Base-by-base conservation (phyloP, 257 asterid genomes). In the Solanum clarkiae region DNA sequence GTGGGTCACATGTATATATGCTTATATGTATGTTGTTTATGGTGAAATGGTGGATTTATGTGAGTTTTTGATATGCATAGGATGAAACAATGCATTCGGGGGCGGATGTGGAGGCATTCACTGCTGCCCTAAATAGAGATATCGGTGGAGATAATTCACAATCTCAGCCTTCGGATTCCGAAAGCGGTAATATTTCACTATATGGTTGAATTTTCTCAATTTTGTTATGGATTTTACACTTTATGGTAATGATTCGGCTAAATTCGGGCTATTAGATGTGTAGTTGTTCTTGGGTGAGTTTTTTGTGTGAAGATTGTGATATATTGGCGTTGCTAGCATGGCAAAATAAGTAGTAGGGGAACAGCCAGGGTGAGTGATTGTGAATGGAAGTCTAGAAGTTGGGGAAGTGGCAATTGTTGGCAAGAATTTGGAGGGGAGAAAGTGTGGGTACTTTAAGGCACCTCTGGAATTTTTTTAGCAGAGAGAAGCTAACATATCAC, bases 61-160 rank as follows among this genome's bases (percentile, higher is more conserved):
- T 59, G 74, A 65, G 26, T 24, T 2, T 60, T 53, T 29, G 9
- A 29, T 16, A 63, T 72, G 85, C 47, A 79, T 91, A 93, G 99
- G 98, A 94, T 85, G 98, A 94, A 85, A 96, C 94, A 29, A 88
- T 94, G 97, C 98, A 96, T 94, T 96, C 98, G n/a, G 98, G 98
- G 85, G 98, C 98, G 5, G 99, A 93, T 83, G 98, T 96, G 90
- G 98, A 96, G 84, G 98, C 99, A 10, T 94, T 94, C 88, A 91
- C 98, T 0, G 98, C 98, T 69, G 98, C 95, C 87, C 91, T 96
- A 55, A 94, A 94, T 86, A 93, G 97, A 90, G 97, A 94, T 84
- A 94, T 96, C 71, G 98, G 95, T 90, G 98, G 98, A 85, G 89
- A 90, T 87, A 80, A 86, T 84, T 90, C 97, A 32, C 47, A 87